A percentile compares a stretch with the other conserved stretches of the same genome.
Conservation (phyloP, 75 land plant genomes). For the Sequoiadendron giganteum region DNA sequence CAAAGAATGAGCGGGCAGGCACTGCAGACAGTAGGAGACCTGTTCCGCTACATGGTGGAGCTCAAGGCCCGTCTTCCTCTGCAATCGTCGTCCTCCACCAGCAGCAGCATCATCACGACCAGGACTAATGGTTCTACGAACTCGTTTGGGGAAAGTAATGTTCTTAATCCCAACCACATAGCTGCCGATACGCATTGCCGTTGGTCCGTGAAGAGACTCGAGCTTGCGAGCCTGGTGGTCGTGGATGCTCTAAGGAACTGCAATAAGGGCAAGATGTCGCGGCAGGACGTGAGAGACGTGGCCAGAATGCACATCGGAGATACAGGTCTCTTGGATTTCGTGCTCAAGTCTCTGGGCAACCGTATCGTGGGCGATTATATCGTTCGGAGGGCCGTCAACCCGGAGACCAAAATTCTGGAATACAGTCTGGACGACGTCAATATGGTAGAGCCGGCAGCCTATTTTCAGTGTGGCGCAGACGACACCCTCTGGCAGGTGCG, state of each 20-base stretch:
- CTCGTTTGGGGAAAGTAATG: neutral
- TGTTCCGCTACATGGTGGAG: conserved; percentile 71
- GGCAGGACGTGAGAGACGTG: conserved; percentile 80
- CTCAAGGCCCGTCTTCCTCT: conserved; percentile 47
- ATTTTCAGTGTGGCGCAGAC: neutral
- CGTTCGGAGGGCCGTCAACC: conserved; percentile 78
- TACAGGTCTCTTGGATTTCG: conserved; percentile 81
- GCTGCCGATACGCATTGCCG: conserved; percentile 43
- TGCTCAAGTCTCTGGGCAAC: conserved; percentile 79
- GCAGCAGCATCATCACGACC: conserved; percentile 6
- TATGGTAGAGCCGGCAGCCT: neutral
- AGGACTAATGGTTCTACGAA: neutral
- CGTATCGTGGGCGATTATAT: conserved; percentile 71
- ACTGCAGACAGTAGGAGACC: conserved; percentile 51
- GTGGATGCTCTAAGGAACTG: conserved; percentile 65
- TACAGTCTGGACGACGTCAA: conserved; percentile 72
- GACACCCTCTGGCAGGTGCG: conserved; percentile 19
- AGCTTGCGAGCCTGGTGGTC: conserved; percentile 72
- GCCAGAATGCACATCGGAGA: conserved; percentile 84
- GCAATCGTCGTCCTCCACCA: conserved; percentile 6
- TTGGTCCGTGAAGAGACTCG: conserved; percentile 80
- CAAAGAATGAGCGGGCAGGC: conserved; percentile 50
- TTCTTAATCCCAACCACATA: neutral
- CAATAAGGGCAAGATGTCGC: conserved; percentile 54
- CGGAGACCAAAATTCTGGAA: conserved; percentile 80